Conservation (phyloP, 352 stramenopile species). For the Phytophthora brassicae region DNA sequence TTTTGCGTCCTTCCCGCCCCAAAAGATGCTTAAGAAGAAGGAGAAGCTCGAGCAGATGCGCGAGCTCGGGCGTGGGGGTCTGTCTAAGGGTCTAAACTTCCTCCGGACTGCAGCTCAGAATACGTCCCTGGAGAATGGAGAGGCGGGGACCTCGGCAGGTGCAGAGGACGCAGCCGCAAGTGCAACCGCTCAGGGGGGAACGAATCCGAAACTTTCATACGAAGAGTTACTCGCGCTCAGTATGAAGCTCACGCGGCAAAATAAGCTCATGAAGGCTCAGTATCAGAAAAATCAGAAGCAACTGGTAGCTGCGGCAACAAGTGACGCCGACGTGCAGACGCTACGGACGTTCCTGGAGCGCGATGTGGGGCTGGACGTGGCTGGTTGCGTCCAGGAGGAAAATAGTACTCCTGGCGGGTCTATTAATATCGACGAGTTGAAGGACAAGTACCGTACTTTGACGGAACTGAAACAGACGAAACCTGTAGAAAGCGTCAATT, state of each 20-base stretch:
- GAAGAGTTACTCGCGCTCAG: constrained; percentile 82
- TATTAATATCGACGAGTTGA: constrained; percentile 48
- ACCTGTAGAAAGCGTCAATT: constrained; percentile 37
- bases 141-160: background rate
- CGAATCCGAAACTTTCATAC: constrained; percentile 59
- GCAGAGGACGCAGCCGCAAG: background rate
- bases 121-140: constrained; percentile 22
- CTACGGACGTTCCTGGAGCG: constrained; percentile 58
- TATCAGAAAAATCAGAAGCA: constrained; percentile 77
- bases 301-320: constrained; percentile 35
- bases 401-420: constrained; percentile 21
- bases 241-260: constrained; percentile 89
- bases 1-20: background rate
- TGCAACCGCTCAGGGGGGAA: background rate
- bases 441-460: constrained; percentile 52
- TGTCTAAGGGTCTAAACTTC: constrained; percentile 82
- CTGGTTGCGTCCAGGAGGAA: constrained; percentile 38
- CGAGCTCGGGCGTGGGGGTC: constrained; percentile 70
- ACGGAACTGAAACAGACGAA: constrained; percentile 38
- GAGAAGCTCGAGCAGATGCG: constrained; percentile 90
- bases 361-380: constrained; percentile 74
- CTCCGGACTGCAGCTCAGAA: constrained; percentile 44
- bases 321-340: constrained; percentile 49
- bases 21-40: constrained; percentile 78
- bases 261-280: constrained; percentile 86